Evolutionary conservation across 495 filamentous ascomycete species (phyloP), one percentile per base, ranked within the genome.

Genomic region (Aspergillus sparsus): DNA sequence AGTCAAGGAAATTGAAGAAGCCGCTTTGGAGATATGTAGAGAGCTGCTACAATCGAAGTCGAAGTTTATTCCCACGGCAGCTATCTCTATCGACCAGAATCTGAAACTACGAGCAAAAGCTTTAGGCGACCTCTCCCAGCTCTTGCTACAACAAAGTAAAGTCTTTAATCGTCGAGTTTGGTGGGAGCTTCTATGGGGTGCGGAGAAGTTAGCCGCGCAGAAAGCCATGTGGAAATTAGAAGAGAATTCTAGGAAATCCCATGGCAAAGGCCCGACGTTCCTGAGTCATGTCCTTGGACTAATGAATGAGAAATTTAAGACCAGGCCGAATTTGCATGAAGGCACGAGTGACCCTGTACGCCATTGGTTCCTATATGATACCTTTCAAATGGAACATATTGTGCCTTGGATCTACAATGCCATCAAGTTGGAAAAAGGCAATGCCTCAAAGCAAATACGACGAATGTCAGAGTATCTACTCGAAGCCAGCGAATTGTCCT

Each of bases 201-300:
- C 92, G 0, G 94, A 98, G 68, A 97, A 92, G 70, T 83, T 97
- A 64, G 86, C 87, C 41, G 89, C 92, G 35, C 93, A 92, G n/a
- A 82, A 82, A 46, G 81, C 84, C 37, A 80, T 98, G 60, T 98
- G 93, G 92, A 83, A 85, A 57, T 73, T 81, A 34, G 88, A 94
- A 66, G 87, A 94, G 62, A 65, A 80, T 6, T 82, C 81, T 51
- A 72, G 83, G 10, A 75, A 74, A 15, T 69, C 74, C 15, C 76
- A 73, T 39, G 61, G 62, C 6, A 68, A 74, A 12, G 77, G 82
- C 39, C 81, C 80, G 61, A 78, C 73, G n/a, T 78, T 90, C 36
- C 78, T 94, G 13, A 75, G 82, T 11, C 85, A 89, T 58, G 81
- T 92, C 31, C 82, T 93, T 32, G 82, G 84, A 33, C 82, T 76